Conservation (phyloP, 306 rosid species). For the Prunus salicina region DNA sequence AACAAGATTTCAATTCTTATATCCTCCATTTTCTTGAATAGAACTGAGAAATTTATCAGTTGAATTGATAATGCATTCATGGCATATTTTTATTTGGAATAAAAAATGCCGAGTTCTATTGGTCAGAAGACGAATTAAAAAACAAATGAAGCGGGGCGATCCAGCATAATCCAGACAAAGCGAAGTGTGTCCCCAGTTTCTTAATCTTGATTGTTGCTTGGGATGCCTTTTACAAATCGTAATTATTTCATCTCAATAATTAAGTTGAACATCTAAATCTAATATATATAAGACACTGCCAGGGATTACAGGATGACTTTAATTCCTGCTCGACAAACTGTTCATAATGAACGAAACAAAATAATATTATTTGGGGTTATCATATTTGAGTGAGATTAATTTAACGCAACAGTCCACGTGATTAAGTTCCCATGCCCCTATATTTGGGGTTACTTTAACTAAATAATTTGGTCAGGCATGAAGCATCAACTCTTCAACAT, state of each 20-base stretch:
- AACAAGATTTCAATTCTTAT: no score
- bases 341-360: neutral
- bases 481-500: neutral
- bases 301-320: neutral
- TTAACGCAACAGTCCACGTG: constrained; percentile 32
- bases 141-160: neutral
- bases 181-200: constrained; percentile 14
- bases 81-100: no score
- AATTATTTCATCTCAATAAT: neutral
- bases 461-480: neutral
- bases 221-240: constrained; percentile 13
- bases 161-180: constrained; percentile 28
- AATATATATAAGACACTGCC: neutral
- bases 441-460: neutral
- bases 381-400: constrained; percentile 8
- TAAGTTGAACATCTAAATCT: neutral
- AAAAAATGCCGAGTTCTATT: no score
- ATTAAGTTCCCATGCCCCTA: constrained; percentile 21
- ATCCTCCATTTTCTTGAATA: no score
- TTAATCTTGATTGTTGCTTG: constrained; percentile 6
- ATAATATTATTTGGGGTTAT: neutral
- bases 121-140: no score
- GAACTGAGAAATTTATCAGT: no score
- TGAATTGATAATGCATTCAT: no score
- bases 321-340: neutral